phyloP scores from a whole-genome alignment of 2,329 filamentous ascomycete genomes.

The Fusarium devonianum region DNA sequence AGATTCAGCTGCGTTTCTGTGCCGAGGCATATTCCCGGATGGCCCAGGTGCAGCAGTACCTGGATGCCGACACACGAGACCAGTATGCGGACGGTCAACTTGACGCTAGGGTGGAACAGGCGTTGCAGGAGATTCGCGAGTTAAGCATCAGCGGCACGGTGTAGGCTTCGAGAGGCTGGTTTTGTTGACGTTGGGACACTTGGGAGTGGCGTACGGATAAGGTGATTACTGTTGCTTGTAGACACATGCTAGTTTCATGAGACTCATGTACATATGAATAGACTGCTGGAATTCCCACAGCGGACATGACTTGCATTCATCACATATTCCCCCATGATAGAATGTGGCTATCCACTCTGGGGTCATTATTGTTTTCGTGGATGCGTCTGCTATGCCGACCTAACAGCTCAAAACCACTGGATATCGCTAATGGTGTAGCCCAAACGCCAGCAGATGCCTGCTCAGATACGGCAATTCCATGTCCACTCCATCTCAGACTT shows the following conservation, averaged over 20 bases:
- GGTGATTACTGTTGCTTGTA: conserved; percentile 37
- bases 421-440: no score
- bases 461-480: background rate
- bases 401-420: no score
- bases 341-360: no score
- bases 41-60: conserved; percentile 98
- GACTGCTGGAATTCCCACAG: conserved; percentile 21
- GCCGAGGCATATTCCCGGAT: conserved; percentile 97
- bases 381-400: no score
- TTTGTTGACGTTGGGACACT: conserved; percentile 17
- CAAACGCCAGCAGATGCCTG: no score
- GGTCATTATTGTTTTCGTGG: no score
- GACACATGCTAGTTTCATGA: conserved; percentile 38
- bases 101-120: conserved; percentile 91
- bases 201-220: conserved; percentile 42
- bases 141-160: conserved; percentile 85
- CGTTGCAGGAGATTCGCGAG: conserved; percentile 95
- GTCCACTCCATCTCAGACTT: background rate
- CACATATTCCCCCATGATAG: background rate
- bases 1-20: conserved; percentile 97
- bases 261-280: conserved; percentile 38
- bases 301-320: background rate
- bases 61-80: conserved; percentile 93
- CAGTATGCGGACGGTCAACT: conserved; percentile 94
- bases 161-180: conserved; percentile 45